Base-by-base conservation (phyloP, 345 rosid species). In the Arabidopsis arenosa region DNA sequence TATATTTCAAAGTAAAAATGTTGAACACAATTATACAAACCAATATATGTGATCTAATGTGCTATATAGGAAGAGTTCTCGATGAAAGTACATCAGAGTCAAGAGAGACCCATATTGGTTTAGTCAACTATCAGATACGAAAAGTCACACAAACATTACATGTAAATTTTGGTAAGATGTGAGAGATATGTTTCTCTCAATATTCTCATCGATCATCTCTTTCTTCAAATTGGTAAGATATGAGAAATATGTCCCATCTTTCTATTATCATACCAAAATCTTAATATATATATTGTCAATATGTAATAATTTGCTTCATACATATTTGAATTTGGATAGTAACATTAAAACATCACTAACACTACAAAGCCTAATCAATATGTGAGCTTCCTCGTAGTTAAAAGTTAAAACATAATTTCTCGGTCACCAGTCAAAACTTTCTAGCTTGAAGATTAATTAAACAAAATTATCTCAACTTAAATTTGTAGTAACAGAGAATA, bases 401-500 rank as follows among this genome's bases (percentile, higher is more conserved):
- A 58, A 58, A 58, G 18, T 11, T 35, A 58, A 58, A 58, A 35
- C 28, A 59, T 43, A 40, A 12, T 40, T 41, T 41, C 28, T 23
- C 6, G 2, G 12, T 52, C 47, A 33, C 63, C 7, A 41, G 14
- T 32, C 56, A 18, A 18, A 30, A 9, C 18, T 33, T 65, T 73
- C 1, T 32, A 63, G 67, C 63, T 17, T 21, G 54, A 63, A 30
- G n/a, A 33, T 21, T 63, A 54, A 47, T 10, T 36, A 32, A 73
- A 73, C 68, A 15, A 63, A 63, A 5, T 6, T 28, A 62, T 63
- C 26, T 5, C 6, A 73, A 47, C 64, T 23, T 23, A 39, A 53
- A 15, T 26, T 40, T 73, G 23, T 47, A 15, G 56, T 54, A 74
- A 58, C 2, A 44, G 9, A 66, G 44, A 66, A 66, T 18, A 68